Evolutionary conservation across 1,284 basidiomycete species (phyloP), one percentile per base, ranked within the genome.

Genomic region (Heterobasidion irregulare): DNA sequence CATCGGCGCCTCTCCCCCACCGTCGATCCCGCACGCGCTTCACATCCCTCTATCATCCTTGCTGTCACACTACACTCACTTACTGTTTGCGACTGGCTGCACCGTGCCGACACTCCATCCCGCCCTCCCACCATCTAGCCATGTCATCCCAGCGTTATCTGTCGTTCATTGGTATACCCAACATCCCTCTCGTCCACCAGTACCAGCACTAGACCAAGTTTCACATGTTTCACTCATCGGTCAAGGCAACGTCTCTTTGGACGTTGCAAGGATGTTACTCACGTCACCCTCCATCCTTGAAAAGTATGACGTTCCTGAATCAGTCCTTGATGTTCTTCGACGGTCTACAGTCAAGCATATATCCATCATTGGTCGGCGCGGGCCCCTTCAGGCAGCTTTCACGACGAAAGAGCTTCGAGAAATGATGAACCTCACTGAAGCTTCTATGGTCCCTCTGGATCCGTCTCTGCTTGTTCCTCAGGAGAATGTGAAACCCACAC

Each of bases 111-210:
- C 68, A 32, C 72, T 77, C 47, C 85, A 82, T 68, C 77, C 75
- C 33, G 75, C 71, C 36, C 73, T 84, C 6, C 78, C 71, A 10
- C 79, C 71, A 2, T 83, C 75, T 16, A 57, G 61, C 55, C 75
- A 82, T 58, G 90, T 90, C 59, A 70, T 87, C 1, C 83, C 93
- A 1, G 94, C 95, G 0, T 77, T 98, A 4, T 84, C 84, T 1
- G 75, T 99, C 53, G 96, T 99, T 2, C 90, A 95, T 64, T 99
- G 96, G 96, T 99, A 99, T 73, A 99, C 97, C 41, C 86, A 84
- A 46, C 94, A 99, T 68, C 95, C 95, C 1, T 79, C 82, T 12
- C 66, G 71, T 8, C 74, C 81, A 0, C 66, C 76, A 0, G 70
- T 82, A 0, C 86, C 85, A 1, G 73, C 82, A 6, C 77, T 98